These are phyloP conservation scores for Arbutus unedo DNA, from an alignment of 148 eudicot genomes.

Conservation along the genomic window DNA sequence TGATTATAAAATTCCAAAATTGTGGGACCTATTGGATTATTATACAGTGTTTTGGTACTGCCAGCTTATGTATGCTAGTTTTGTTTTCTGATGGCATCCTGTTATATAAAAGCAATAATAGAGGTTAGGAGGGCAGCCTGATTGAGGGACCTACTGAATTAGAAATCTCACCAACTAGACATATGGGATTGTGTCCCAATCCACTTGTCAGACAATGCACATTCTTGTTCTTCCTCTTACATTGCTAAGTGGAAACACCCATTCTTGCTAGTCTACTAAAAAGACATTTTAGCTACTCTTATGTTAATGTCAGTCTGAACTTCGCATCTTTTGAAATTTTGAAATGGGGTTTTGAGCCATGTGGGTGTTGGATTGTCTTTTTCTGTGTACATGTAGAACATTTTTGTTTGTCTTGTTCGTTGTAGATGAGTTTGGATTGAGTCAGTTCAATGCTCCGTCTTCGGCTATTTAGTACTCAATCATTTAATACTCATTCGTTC, in stretches of 20 bases:
- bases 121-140: not conserved
- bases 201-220: conserved; percentile 16
- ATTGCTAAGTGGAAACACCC: not conserved
- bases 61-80: not conserved
- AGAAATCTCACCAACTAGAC: conserved; percentile 22
- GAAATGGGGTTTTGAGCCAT: conserved; percentile 3
- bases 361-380: not conserved
- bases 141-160: not conserved
- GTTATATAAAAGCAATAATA: conserved; percentile 9
- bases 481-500: too few species aligned
- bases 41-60: not conserved
- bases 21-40: too few species aligned
- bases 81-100: not conserved
- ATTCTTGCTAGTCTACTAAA: not conserved
- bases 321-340: conserved; percentile 1
- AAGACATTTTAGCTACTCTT: not conserved
- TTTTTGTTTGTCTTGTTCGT: not conserved
- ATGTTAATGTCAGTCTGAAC: not conserved
- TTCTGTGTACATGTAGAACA: not conserved
- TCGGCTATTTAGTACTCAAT: too few species aligned
- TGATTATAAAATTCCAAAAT: too few species aligned
- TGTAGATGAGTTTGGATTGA: not conserved
- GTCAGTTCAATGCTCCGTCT: too few species aligned
- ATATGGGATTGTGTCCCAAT: not conserved
- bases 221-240: conserved; percentile 14